Evolutionary conservation across 331 rosid genomes (phyloP), one percentile per base, ranked within the genome.

Genomic region (Arachis monticola): DNA sequence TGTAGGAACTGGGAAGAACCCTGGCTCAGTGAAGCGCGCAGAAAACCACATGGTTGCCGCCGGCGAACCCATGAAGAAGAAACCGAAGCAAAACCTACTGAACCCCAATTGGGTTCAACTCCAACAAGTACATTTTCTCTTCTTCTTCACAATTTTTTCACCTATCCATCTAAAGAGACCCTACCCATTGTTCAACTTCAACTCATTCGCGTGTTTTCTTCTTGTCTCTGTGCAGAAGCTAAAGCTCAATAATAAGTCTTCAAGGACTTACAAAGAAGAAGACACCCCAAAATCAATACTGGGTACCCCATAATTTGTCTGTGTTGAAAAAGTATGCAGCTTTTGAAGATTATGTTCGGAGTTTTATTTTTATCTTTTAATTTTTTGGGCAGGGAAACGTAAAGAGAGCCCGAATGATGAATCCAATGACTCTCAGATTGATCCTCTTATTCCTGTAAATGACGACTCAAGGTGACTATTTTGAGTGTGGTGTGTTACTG

Each of bases 61-160:
- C 77, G 77, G 85, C 78, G 81, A 81, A 72, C 48, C 14, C 17
- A 79, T 60, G 82, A 83, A 85, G 82, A 77, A 77, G 79, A 87
- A 83, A 69, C 80, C 87, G 41, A 87, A 82, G 55, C 85, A 70
- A 67, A 69, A 66, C 41, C 86, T 80, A 47, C 60, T 86, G 4
- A 94, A 86, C 79, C 99, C 99, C 50, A 94, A 94, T 75, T 94
- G 99, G 99, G 87, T 84, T 79, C 84, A 82, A 42, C 97, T 94
- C 59, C 91, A 85, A 81, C 86, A 87, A 65, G 96, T 88, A 27
- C 47, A 0, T 48, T 12, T 50, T 52, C 71, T 50, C 69, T 62
- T 40, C 13, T 50, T 67, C 69, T 35, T 35, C 22, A 17, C 22
- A 17, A 38, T 47, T 62, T 14, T 53, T 56, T 59, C 27, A 4